These are phyloP conservation scores for Hyaloperonospora brassicae DNA, from an alignment of 352 stramenopile species.

Conservation along the genomic window DNA sequence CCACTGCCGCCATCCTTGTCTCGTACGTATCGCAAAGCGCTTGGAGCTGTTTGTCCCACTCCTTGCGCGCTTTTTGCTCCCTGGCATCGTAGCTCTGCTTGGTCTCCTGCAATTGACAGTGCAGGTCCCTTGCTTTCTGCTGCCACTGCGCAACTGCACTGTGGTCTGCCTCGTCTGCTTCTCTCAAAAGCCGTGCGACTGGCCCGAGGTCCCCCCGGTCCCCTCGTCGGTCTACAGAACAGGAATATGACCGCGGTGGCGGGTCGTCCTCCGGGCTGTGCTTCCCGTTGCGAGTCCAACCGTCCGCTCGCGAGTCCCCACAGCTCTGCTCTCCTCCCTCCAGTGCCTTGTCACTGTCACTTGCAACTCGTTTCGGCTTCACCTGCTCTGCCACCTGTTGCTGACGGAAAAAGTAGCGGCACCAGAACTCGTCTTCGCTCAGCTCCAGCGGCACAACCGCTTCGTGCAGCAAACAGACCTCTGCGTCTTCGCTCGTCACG, in stretches of 20 bases:
- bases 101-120: slow-evolving; percentile 40
- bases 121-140: slow-evolving; percentile 57
- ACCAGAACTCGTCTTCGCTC: slow-evolving; percentile 80
- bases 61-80: slow-evolving; percentile 31
- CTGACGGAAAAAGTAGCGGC: slow-evolving; percentile 70
- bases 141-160: slow-evolving; percentile 54
- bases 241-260: background rate
- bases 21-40: slow-evolving; percentile 65
- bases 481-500: slow-evolving; percentile 43
- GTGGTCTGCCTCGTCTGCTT: slow-evolving; percentile 32
- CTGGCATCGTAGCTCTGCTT: slow-evolving; percentile 42
- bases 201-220: slow-evolving; percentile 27
- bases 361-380: slow-evolving; percentile 7
- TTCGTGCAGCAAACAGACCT: slow-evolving; percentile 54
- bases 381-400: slow-evolving; percentile 42
- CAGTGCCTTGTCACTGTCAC: slow-evolving; percentile 18
- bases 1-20: slow-evolving; percentile 56
- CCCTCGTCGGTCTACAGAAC: background rate
- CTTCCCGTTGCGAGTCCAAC: slow-evolving; percentile 18
- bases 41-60: slow-evolving; percentile 56
- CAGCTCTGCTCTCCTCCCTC: slow-evolving; percentile 8
- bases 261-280: slow-evolving; percentile 12
- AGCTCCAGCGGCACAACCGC: slow-evolving; percentile 66
- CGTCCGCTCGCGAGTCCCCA: slow-evolving; percentile 3
- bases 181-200: slow-evolving; percentile 30